A percentile compares a stretch with the other conserved stretches of the same genome.
These are phyloP conservation scores for Kuraishia floccosa DNA, from an alignment of 805 yeast species.

Conservation along the genomic window DNA sequence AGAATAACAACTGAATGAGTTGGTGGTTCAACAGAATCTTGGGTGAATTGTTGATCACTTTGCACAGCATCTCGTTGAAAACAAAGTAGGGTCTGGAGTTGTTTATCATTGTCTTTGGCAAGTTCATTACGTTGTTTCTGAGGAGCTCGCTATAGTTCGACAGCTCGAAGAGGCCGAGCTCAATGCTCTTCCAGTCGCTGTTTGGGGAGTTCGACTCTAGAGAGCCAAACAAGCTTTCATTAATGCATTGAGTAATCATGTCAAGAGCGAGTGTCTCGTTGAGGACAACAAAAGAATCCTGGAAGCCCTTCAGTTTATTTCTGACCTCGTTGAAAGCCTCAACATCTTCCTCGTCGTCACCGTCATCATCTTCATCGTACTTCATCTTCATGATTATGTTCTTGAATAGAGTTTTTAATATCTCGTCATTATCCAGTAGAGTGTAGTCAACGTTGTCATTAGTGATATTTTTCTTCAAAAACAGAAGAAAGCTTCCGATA, in stretches of 20 bases:
- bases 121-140: conserved; percentile 62
- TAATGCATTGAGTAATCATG: conserved; percentile 33
- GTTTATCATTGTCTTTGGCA: conserved; percentile 54
- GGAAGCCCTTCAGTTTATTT: conserved; percentile 60
- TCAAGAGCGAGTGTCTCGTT: conserved; percentile 23
- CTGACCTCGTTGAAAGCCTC: conserved; percentile 78
- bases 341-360: conserved; percentile 59
- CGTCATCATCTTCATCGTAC: conserved; percentile 51
- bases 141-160: conserved; percentile 70
- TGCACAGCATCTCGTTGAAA: conserved; percentile 50
- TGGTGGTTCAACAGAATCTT: conserved; percentile 53
- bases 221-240: conserved; percentile 20
- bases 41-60: conserved; percentile 22
- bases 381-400: conserved; percentile 71
- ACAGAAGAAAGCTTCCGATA: conserved; percentile 59
- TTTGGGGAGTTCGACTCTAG: conserved; percentile 5
- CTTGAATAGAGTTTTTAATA: conserved; percentile 52
- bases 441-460: conserved; percentile 20
- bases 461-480: conserved; percentile 45
- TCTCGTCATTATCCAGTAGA: conserved; percentile 23
- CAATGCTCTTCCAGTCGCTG: conserved; percentile 72
- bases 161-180: conserved; percentile 78
- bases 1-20: conserved; percentile 68
- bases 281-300: conserved; percentile 61
- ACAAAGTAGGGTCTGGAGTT: conserved; percentile 55